Percentiles rank a stretch among this genome's conserved stretches.
Conservation (phyloP, 2,329 filamentous ascomycete species). For the Hymenoscyphus salicellus region DNA sequence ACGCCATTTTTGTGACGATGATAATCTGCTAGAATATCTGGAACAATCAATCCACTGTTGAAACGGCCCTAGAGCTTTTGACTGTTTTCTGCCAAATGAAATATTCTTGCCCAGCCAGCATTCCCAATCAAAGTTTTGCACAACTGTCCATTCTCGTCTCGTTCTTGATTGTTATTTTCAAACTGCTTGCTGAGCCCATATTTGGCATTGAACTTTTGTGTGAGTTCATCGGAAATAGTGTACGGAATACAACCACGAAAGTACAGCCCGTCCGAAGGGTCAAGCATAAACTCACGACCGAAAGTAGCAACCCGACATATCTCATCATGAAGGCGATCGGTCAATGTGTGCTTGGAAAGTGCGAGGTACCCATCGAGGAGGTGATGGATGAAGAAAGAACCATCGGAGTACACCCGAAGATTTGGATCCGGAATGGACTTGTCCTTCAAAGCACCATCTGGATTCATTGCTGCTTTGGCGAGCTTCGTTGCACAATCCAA, state of each 20-base stretch:
- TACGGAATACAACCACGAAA: conserved; percentile 24
- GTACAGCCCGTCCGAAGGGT: conserved; percentile 19
- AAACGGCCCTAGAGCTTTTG: too few relatives aligned
- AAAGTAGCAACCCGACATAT: conserved; percentile 19
- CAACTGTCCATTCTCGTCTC: conserved; percentile 22
- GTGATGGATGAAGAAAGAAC: conserved; percentile 27
- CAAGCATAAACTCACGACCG: conserved; percentile 24
- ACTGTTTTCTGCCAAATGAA: conserved; percentile 11
- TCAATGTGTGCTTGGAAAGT: conserved; percentile 14
- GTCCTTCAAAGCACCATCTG: conserved; percentile 17
- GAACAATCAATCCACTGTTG: too few relatives aligned
- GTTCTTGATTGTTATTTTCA: conserved; percentile 20
- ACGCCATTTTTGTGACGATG: too few relatives aligned
- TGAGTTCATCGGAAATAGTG: conserved; percentile 19
- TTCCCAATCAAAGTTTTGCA: conserved; percentile 26
- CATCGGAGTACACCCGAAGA: conserved; percentile 22
- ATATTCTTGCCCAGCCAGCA: conserved; percentile 24
- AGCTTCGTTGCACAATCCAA: conserved; percentile 18
- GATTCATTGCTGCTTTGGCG: conserved; percentile 21
- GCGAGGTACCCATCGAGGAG: conserved; percentile 23
- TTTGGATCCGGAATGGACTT: conserved; percentile 10
- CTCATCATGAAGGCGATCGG: conserved; percentile 9
- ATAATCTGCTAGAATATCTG: too few relatives aligned
- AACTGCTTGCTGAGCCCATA: conserved; percentile 14
- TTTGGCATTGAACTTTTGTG: conserved; percentile 18